These are phyloP conservation scores for Zoysia matrella DNA, from an alignment of 202 grass and related monocot species.

Conservation along the genomic window DNA sequence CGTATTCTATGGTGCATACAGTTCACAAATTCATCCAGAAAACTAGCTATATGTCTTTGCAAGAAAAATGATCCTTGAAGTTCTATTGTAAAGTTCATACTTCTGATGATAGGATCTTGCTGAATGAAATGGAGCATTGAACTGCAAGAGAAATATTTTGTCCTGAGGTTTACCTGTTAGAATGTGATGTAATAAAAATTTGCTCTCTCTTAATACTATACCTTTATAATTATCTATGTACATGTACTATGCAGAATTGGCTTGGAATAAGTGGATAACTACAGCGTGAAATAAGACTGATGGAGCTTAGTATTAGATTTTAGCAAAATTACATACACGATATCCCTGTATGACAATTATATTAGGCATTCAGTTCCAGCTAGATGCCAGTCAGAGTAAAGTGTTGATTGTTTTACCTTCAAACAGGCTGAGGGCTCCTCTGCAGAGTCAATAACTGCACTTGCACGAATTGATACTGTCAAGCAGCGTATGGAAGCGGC, in stretches of 20 bases:
- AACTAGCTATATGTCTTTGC: neutral
- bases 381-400: slow-evolving; percentile 10
- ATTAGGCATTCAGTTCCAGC: no score
- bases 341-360: no score
- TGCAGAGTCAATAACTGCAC: slow-evolving; percentile 90
- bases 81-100: neutral
- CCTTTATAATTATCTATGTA: no score
- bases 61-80: neutral
- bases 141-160: no score
- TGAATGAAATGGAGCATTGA: neutral
- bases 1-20: neutral
- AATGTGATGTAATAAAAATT: no score
- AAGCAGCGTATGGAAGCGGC: slow-evolving; percentile 98
- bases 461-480: slow-evolving; percentile 89
- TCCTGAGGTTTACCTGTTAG: no score
- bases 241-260: no score
- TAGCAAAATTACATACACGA: no score
- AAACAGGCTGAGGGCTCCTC: slow-evolving; percentile 94
- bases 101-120: neutral
- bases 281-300: no score
- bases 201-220: no score
- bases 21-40: slow-evolving; percentile 13
- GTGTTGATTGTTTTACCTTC: slow-evolving; percentile 27
- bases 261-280: no score
- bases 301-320: no score